Base-by-base conservation (phyloP, 129 eudicot genomes). In the Pittosporum tobira region DNA sequence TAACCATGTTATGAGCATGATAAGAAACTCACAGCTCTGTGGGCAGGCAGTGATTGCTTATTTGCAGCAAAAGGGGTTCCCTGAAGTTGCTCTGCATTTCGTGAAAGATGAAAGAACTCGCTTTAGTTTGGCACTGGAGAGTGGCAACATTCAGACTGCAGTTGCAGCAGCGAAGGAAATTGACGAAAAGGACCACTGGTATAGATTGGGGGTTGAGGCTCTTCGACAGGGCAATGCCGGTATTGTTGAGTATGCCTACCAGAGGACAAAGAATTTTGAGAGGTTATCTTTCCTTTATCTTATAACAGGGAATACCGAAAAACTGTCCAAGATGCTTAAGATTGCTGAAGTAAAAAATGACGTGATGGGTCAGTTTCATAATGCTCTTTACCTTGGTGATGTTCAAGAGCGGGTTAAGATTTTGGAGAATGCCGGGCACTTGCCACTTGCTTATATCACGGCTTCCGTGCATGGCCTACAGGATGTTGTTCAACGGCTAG, bases 191-290 rank as follows among this genome's bases (percentile, higher is more conserved):
- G 67, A 62, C 48, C 55, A 62, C 67, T 62, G 67, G 67, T 62
- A 62, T 31, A 46, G 45, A 1, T 62, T 62, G 57, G 67, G 67
- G 31, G 67, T 62, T 23, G 67, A 62, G 51, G 67, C 67, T 4
- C 67, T 62, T 62, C 67, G 67, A 19, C 67, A 62, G 54, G 67
- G 67, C 48, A 62, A 62, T 62, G 67, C 67, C 30, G 67, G 67
- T 21, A 62, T 62, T 2, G 57, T 62, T 16, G 67, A 62, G 31
- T 62, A 62, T 30, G 67, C 67, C 30, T 62, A 62, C 48, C 67
- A 62, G 57, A 62, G 67, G 50, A 62, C 67, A 18, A 62, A 62
- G 14, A 62, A 62, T 37, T 62, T 62, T 21, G 67, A 62, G 44
- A 47, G 67, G 57, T 28, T 62, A 62, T 62, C 67, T 48, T 62